phyloP scores from a whole-genome alignment of 2,329 filamentous ascomycete species.

The Emmonsiellopsis sp. region DNA sequence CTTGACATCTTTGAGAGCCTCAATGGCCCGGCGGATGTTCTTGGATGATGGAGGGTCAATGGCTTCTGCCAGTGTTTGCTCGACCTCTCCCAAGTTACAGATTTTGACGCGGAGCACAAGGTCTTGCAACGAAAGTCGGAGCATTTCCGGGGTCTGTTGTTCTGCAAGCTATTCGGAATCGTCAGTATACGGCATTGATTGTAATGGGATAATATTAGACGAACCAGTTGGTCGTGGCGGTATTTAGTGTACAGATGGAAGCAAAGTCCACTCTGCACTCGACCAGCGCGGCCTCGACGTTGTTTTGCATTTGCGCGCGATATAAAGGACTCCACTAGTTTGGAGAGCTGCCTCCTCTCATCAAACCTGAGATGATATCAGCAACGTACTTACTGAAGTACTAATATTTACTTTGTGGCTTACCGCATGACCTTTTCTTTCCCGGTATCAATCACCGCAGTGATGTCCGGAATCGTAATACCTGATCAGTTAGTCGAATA shows the following conservation, averaged over 20 bases:
- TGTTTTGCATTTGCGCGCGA: slow-evolving; percentile 94
- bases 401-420: slow-evolving; percentile 3
- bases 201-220: slow-evolving; percentile 4
- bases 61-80: slow-evolving; percentile 77
- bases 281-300: slow-evolving; percentile 81
- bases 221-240: slow-evolving; percentile 62
- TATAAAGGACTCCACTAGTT: slow-evolving; percentile 88
- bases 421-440: slow-evolving; percentile 88
- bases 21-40: slow-evolving; percentile 87
- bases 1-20: slow-evolving; percentile 85
- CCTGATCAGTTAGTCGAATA: slow-evolving; percentile 13
- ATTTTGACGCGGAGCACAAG: slow-evolving; percentile 94
- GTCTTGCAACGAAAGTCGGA: slow-evolving; percentile 87
- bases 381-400: neutral
- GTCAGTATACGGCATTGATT: neutral
- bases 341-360: slow-evolving; percentile 80
- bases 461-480: slow-evolving; percentile 96
- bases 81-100: slow-evolving; percentile 88
- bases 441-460: slow-evolving; percentile 90
- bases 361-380: slow-evolving; percentile 55
- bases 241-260: slow-evolving; percentile 93
- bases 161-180: slow-evolving; percentile 56
- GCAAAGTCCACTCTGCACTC: slow-evolving; percentile 89
- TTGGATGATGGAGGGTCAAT: slow-evolving; percentile 83
- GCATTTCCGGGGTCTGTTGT: slow-evolving; percentile 93